A percentile compares a stretch with the other conserved stretches of the same genome.
Evolutionary conservation across 345 rosid species (phyloP).

Genomic region (thale cress (Arabidopsis thaliana)): DNA sequence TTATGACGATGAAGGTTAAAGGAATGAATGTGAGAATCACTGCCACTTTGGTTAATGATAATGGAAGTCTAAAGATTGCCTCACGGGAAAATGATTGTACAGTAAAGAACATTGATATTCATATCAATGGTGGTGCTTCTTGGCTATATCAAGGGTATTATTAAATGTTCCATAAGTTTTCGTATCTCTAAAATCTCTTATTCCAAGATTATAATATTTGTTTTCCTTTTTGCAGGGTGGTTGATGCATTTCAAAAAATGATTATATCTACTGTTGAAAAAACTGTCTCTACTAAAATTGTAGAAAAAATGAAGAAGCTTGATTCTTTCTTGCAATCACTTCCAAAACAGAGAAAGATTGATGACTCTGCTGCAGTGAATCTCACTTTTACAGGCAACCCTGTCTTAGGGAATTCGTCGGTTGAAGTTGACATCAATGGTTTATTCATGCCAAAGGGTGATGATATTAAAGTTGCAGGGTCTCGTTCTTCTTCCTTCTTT

Average conservation of each 20-base stretch:
- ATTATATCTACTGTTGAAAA: slow-evolving; percentile 61
- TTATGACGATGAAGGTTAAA: slow-evolving; percentile 59
- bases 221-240: slow-evolving; percentile 48
- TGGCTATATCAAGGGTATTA: slow-evolving; percentile 84
- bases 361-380: slow-evolving; percentile 61
- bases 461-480: slow-evolving; percentile 31
- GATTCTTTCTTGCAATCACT: slow-evolving; percentile 65
- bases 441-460: slow-evolving; percentile 50
- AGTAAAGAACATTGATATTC: slow-evolving; percentile 61
- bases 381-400: slow-evolving; percentile 65
- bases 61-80: slow-evolving; percentile 58
- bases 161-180: background rate
- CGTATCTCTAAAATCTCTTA: background rate
- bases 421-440: slow-evolving; percentile 61
- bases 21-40: slow-evolving; percentile 59
- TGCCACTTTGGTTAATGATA: slow-evolving; percentile 47
- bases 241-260: slow-evolving; percentile 64
- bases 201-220: background rate
- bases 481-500: slow-evolving; percentile 37
- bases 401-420: slow-evolving; percentile 51
- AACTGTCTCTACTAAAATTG: slow-evolving; percentile 55
- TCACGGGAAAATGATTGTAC: slow-evolving; percentile 53
- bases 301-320: slow-evolving; percentile 62
- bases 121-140: slow-evolving; percentile 78
- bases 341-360: slow-evolving; percentile 60